Percentiles rank a stretch among this genome's conserved stretches.
Evolutionary conservation across 306 rosid species (phyloP).

Genomic region (Purshia tridentata): DNA sequence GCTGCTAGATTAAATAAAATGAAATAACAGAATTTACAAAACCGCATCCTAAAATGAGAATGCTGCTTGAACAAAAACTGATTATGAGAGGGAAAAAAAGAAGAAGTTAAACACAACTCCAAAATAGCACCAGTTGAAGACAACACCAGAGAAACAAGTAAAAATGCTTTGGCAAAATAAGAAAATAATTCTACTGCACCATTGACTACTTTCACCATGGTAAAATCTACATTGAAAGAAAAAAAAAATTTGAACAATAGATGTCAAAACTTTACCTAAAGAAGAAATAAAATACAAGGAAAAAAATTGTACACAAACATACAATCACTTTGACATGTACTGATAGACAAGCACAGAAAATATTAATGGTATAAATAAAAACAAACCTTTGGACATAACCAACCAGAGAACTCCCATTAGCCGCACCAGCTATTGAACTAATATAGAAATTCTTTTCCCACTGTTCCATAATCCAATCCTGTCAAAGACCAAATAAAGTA

Average conservation of each 20-base stretch:
- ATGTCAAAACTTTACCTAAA: not conserved
- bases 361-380: not conserved
- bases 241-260: not conserved
- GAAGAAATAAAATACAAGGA: too few relatives aligned
- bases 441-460: slow-evolving; percentile 94
- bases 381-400: slow-evolving; percentile 94
- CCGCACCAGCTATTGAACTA: slow-evolving; percentile 89
- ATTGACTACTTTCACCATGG: not conserved
- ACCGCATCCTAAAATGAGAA: not conserved
- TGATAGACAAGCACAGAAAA: not conserved
- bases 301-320: not conserved
- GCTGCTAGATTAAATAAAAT: not conserved
- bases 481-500: slow-evolving; percentile 30
- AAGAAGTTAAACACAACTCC: not conserved
- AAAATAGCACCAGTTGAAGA: not conserved
- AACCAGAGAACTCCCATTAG: slow-evolving; percentile 89
- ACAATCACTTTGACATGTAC: not conserved
- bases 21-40: not conserved
- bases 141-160: not conserved
- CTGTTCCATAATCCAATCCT: slow-evolving; percentile 98
- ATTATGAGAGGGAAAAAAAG: not conserved
- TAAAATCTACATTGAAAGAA: not conserved
- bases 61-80: not conserved
- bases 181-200: not conserved
- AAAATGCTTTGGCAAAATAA: not conserved